Percentiles rank a stretch among this genome's conserved stretches.
These are phyloP conservation scores for Zanthoxylum bungeanum DNA, from an alignment of 345 rosid genomes.

Conservation along the genomic window DNA sequence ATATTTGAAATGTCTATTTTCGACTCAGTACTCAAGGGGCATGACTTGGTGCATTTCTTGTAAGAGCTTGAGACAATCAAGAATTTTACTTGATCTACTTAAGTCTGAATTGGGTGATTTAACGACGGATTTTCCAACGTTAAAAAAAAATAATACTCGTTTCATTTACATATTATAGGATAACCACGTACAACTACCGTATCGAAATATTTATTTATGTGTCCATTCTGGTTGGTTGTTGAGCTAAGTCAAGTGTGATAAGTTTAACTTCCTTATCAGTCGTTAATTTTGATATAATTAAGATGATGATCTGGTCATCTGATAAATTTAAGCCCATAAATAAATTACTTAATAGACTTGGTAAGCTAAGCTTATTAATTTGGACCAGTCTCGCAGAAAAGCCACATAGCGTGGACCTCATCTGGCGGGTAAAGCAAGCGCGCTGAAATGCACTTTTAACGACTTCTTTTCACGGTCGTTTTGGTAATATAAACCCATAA, in stretches of 20 bases:
- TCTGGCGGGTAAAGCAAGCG: conserved; percentile 17
- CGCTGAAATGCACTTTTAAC: background rate
- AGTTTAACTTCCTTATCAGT: background rate
- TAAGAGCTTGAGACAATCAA: too few relatives aligned
- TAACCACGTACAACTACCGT: background rate
- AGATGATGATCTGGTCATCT: conserved; percentile 10
- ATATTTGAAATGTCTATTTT: too few relatives aligned
- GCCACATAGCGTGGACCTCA: conserved; percentile 9
- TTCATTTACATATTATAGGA: too few relatives aligned
- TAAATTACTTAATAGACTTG: conserved; percentile 2
- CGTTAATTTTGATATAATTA: background rate
- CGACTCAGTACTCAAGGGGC: too few relatives aligned
- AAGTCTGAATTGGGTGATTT: too few relatives aligned
- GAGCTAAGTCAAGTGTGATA: conserved; percentile 13
- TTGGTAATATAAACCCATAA: background rate
- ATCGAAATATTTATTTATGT: background rate
- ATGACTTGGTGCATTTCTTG: too few relatives aligned
- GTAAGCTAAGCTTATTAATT: background rate
- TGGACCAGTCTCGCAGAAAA: conserved; percentile 15
- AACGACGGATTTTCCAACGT: too few relatives aligned
- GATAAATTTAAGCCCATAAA: background rate
- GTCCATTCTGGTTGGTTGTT: conserved; percentile 4
- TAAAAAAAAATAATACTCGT: too few relatives aligned
- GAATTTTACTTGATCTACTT: too few relatives aligned
- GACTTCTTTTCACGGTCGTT: conserved; percentile 3